phyloP scores from a whole-genome alignment of 345 rosid species.

The Turnera subulata region DNA sequence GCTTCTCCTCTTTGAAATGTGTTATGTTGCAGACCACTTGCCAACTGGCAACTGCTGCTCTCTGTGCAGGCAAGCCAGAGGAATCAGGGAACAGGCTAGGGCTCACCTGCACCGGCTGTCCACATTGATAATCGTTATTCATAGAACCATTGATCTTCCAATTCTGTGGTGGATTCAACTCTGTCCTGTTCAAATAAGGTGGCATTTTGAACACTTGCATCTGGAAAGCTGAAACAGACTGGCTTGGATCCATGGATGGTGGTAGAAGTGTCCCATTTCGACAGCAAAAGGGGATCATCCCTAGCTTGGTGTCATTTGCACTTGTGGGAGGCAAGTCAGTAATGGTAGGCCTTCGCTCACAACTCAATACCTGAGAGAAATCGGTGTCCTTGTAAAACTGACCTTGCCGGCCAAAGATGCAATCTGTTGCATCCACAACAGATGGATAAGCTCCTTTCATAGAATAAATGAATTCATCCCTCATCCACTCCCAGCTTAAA shows the following conservation, averaged over 20 bases:
- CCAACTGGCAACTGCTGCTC: conserved; percentile 44
- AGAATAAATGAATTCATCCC: conserved; percentile 43
- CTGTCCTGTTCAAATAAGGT: conserved; percentile 41
- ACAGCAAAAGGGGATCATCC: conserved; percentile 44
- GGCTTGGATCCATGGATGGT: conserved; percentile 27
- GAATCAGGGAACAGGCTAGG: conserved; percentile 36
- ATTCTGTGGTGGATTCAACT: conserved; percentile 37
- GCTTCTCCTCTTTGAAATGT: conserved; percentile 17
- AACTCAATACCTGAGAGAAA: conserved; percentile 41
- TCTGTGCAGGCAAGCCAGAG: conserved; percentile 33
- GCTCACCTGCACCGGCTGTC: conserved; percentile 37
- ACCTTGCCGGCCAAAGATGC: conserved; percentile 43
- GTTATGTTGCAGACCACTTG: conserved; percentile 56
- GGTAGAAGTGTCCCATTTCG: conserved; percentile 48
- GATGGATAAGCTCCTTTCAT: conserved; percentile 48
- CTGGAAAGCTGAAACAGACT: conserved; percentile 35
- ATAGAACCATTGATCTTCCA: conserved; percentile 45
- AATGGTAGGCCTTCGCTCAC: conserved; percentile 38
- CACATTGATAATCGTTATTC: conserved; percentile 40
- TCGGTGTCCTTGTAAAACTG: conserved; percentile 27
- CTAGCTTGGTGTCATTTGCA: conserved; percentile 37
- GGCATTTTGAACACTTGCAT: conserved; percentile 54
- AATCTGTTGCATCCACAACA: conserved; percentile 30
- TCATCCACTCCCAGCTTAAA: conserved; percentile 62
- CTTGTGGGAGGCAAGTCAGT: conserved; percentile 38